Conservation (phyloP, 2,329 filamentous ascomycete genomes). For the Ambrosiella xylebori region DNA sequence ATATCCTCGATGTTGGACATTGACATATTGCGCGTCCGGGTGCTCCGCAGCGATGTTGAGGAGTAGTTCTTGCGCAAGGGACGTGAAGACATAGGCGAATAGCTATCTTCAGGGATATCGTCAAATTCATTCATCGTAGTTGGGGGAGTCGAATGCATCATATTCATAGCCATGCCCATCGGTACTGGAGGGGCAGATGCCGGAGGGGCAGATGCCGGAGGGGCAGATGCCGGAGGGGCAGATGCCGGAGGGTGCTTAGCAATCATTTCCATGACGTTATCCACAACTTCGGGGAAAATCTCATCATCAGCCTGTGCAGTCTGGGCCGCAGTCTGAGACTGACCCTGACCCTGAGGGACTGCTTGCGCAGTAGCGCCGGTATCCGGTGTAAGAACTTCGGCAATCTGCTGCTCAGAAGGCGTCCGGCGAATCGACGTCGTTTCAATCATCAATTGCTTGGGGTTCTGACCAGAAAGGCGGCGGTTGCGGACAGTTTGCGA, state of each 20-base stretch:
- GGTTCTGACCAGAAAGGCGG: slow-evolving; percentile 62
- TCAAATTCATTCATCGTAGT: slow-evolving; percentile 9
- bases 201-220: slow-evolving; percentile 9
- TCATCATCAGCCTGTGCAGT: background rate
- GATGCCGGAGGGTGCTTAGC: slow-evolving; percentile 8
- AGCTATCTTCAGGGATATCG: slow-evolving; percentile 20
- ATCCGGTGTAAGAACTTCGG: slow-evolving; percentile 3
- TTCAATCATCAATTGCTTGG: slow-evolving; percentile 78
- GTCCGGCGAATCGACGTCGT: slow-evolving; percentile 26
- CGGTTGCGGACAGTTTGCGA: slow-evolving; percentile 49
- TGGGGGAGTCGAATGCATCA: slow-evolving; percentile 8
- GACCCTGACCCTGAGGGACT: background rate
- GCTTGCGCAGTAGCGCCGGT: background rate
- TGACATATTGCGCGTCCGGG: slow-evolving; percentile 61
- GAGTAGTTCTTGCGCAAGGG: slow-evolving; percentile 52
- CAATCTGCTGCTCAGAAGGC: slow-evolving; percentile 15
- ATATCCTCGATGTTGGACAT: slow-evolving; percentile 41
- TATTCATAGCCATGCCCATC: background rate
- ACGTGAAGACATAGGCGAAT: slow-evolving; percentile 32
- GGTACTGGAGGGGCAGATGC: slow-evolving; percentile 9
- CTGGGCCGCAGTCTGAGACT: background rate
- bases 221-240: slow-evolving; percentile 7
- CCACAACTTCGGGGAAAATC: background rate
- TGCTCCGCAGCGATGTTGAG: slow-evolving; percentile 50
- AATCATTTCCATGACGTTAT: slow-evolving; percentile 1